These are phyloP conservation scores for Xylaria cubensis DNA, from an alignment of 495 filamentous ascomycete genomes.

Conservation along the genomic window DNA sequence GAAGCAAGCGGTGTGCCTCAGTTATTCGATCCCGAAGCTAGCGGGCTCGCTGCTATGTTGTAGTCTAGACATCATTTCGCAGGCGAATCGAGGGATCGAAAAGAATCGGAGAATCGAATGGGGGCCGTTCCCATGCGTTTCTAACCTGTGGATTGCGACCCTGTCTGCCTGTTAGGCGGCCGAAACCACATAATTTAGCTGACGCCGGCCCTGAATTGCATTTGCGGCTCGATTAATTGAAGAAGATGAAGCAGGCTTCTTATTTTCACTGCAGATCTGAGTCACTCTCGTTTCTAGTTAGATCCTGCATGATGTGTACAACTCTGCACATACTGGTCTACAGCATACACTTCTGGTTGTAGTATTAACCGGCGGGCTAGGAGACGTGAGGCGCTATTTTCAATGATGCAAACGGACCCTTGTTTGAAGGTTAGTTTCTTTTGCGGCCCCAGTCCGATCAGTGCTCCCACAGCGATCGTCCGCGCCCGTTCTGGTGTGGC, in stretches of 20 bases:
- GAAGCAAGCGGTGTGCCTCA: constrained; percentile 16
- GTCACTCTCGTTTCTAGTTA: too few species aligned
- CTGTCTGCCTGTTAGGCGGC: constrained; percentile 3
- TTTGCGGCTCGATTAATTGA: constrained; percentile 11
- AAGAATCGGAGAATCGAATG: constrained; percentile 9
- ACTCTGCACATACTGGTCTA: neutral
- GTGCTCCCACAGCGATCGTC: constrained; percentile 15
- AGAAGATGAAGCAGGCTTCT: neutral
- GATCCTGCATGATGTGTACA: neutral
- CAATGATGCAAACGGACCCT: constrained; percentile 11
- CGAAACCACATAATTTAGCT: constrained; percentile 14
- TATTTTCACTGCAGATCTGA: neutral
- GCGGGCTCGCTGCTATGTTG: neutral
- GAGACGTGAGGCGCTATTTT: constrained; percentile 14
- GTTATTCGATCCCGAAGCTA: neutral
- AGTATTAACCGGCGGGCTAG: constrained; percentile 17
- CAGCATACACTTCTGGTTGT: neutral
- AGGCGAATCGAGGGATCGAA: constrained; percentile 1
- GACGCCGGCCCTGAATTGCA: constrained; percentile 17
- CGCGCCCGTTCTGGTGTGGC: constrained; percentile 10
- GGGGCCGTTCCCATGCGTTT: constrained; percentile 21
- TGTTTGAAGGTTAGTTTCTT: constrained; percentile 16
- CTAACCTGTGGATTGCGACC: constrained; percentile 7
- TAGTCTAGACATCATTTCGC: constrained; percentile 2
- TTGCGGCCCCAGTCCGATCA: constrained; percentile 25